Conservation (phyloP, 2,329 filamentous ascomycete species). For the Chaetoscypha palmicola region DNA sequence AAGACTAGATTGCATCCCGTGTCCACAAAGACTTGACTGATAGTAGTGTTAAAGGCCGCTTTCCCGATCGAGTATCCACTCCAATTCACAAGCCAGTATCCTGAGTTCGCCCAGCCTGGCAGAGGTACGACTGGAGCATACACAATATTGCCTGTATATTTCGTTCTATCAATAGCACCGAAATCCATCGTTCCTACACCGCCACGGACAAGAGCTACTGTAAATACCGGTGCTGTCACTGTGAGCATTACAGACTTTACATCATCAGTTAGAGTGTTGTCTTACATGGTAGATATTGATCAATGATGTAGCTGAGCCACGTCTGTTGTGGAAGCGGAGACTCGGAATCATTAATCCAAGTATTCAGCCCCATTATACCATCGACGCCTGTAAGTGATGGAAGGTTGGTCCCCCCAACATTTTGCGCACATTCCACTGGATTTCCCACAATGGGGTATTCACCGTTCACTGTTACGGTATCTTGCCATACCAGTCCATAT, state of each 20-base stretch:
- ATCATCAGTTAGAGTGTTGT: background rate
- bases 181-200: slow-evolving; percentile 43
- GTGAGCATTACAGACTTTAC: background rate
- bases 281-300: slow-evolving; percentile 9
- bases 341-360: slow-evolving; percentile 29
- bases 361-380: slow-evolving; percentile 33
- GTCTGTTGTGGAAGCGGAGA: slow-evolving; percentile 17
- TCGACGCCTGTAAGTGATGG: slow-evolving; percentile 19
- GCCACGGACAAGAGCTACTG: slow-evolving; percentile 42
- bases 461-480: slow-evolving; percentile 14
- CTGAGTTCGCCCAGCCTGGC: slow-evolving; percentile 36
- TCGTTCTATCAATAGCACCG: slow-evolving; percentile 43
- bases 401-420: slow-evolving; percentile 11
- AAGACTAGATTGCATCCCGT: slow-evolving; percentile 34
- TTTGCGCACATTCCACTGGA: slow-evolving; percentile 16
- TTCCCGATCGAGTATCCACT: slow-evolving; percentile 40
- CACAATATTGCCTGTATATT: slow-evolving; percentile 45
- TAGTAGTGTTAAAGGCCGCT: slow-evolving; percentile 39
- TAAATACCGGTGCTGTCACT: slow-evolving; percentile 42
- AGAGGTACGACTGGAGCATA: slow-evolving; percentile 35
- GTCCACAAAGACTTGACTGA: slow-evolving; percentile 30
- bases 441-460: slow-evolving; percentile 9
- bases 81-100: slow-evolving; percentile 48
- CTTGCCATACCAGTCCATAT: slow-evolving; percentile 17
- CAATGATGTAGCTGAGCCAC: slow-evolving; percentile 13